phyloP scores from a whole-genome alignment of 176 grass and related monocot genomes.

The Raddia guianensis region DNA sequence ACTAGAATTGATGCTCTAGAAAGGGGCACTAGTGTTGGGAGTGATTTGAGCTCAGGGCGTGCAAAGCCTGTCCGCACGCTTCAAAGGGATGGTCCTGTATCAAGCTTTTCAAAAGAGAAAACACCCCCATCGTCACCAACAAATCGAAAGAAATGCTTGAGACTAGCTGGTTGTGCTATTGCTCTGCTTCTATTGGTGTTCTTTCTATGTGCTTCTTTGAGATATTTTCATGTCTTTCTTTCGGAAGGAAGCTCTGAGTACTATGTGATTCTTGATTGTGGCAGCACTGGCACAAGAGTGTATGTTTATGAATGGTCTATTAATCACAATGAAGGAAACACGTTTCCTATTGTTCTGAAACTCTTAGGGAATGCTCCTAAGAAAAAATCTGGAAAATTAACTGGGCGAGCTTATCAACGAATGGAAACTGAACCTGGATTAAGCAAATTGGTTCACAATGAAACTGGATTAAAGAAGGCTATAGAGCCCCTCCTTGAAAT shows the following conservation, averaged over 20 bases:
- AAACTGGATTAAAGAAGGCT: slow-evolving; percentile 71
- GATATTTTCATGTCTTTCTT: slow-evolving; percentile 70
- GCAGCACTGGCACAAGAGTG: slow-evolving; percentile 92
- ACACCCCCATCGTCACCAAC: slow-evolving; percentile 76
- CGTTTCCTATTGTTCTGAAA: slow-evolving; percentile 78
- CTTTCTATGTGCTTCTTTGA: slow-evolving; percentile 64
- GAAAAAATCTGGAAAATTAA: slow-evolving; percentile 64
- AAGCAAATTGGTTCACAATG: slow-evolving; percentile 88
- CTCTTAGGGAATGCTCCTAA: slow-evolving; percentile 72
- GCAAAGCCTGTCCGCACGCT: slow-evolving; percentile 63
- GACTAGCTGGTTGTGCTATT: slow-evolving; percentile 51
- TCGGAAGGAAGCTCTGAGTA: slow-evolving; percentile 79
- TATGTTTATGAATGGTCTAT: slow-evolving; percentile 90
- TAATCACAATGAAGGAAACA: slow-evolving; percentile 62
- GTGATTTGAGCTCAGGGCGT: slow-evolving; percentile 53
- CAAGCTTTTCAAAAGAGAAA: slow-evolving; percentile 95
- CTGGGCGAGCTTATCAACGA: slow-evolving; percentile 81
- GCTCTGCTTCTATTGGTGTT: slow-evolving; percentile 53
- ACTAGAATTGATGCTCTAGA: slow-evolving; percentile 65
- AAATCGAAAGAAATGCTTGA: slow-evolving; percentile 75
- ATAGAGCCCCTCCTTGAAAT: slow-evolving; percentile 89
- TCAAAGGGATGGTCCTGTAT: slow-evolving; percentile 65
- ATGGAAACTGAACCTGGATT: slow-evolving; percentile 99
- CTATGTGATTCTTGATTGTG: slow-evolving; percentile 98
- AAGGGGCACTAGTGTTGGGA: slow-evolving; percentile 54